Conservation (phyloP, 768 basidiomycete genomes). For the Boletus barrowsii region DNA sequence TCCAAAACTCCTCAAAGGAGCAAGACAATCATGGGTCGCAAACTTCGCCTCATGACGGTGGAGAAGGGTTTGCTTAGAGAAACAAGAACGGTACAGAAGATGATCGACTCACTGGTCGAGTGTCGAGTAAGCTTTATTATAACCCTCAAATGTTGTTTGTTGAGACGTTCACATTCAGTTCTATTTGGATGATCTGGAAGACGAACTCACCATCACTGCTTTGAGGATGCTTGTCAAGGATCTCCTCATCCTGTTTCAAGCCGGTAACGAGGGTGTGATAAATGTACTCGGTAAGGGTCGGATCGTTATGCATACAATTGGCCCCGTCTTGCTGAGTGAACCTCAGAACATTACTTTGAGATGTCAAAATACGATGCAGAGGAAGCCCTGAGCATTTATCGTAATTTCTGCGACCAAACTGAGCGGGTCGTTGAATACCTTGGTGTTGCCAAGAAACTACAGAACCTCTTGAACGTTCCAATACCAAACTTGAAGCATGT, state of each 20-base stretch:
- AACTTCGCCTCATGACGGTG: conserved; percentile 86
- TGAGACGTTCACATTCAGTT: conserved; percentile 50
- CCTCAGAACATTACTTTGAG: conserved; percentile 90
- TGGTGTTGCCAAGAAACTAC: conserved; percentile 86
- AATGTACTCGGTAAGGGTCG: conserved; percentile 65
- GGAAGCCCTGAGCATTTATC: conserved; percentile 83
- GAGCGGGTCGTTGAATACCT: conserved; percentile 92
- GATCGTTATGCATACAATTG: conserved; percentile 25
- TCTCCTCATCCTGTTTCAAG: conserved; percentile 91
- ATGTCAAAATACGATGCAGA: conserved; percentile 94
- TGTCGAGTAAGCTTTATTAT: conserved; percentile 63
- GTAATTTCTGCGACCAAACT: conserved; percentile 91
- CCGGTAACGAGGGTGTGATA: conserved; percentile 92
- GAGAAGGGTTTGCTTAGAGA: conserved; percentile 95
- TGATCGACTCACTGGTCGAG: conserved; percentile 85
- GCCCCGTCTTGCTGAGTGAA: conserved; percentile 12
- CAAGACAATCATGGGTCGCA: conserved; percentile 78
- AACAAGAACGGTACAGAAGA: conserved; percentile 84
- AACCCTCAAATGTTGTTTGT: background rate
- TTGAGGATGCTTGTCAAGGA: conserved; percentile 95
- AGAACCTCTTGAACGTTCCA: conserved; percentile 89
- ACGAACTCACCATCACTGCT: conserved; percentile 85
- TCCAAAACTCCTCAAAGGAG: conserved; percentile 49
- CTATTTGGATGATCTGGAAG: conserved; percentile 89
- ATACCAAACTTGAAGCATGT: conserved; percentile 94